Evolutionary conservation across 2,329 filamentous ascomycete species (phyloP), one percentile per base, ranked within the genome.

Genomic region (Ceratocystis destructans): DNA sequence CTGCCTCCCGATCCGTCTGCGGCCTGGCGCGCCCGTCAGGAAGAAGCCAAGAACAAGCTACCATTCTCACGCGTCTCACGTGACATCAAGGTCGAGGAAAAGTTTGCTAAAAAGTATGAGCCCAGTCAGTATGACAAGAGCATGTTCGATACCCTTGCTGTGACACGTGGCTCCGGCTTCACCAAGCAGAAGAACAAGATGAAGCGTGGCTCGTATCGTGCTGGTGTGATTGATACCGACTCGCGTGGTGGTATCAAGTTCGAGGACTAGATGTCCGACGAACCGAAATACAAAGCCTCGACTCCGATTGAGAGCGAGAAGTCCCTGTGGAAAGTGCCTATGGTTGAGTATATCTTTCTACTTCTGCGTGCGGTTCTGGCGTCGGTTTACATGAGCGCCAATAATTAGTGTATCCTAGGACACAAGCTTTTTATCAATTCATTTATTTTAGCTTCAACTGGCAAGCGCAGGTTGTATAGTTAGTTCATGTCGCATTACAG

Each of bases 161-260:
- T 96, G 48, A 97, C 93, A 41, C 90, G 88, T 75, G 94, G 94
- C 72, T 97, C 96, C 79, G 91, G 90, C 3, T 99, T 99, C 78
- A 97, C 93, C 68, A 99, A 99, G 81, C 94, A 97, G 80, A 99
- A 99, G 86, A 99, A 99, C 79, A 99, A 99, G 82, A 94, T 91
- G 83, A 92, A 91, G 82, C 82, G 86, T 71, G 94, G 94, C 63
- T 90, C 87, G 70, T 99, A 96, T 81, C 86, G 88, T 61, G 94
- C 94, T 57, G 94, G 94, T 5, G 77, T 82, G 64, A 96, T 99
- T 72, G 92, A 99, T 74, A 88, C 93, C 64, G 77, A 82, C 15
- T 85, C 87, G 22, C 87, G 88, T 70, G 92, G 93, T 77, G 88
- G 89, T 67, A 88, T 96, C 79, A 96, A 96, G 79, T 99, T 99